Conservation (phyloP, 2,329 filamentous ascomycete genomes). For the Domatiomyces catenatus region DNA sequence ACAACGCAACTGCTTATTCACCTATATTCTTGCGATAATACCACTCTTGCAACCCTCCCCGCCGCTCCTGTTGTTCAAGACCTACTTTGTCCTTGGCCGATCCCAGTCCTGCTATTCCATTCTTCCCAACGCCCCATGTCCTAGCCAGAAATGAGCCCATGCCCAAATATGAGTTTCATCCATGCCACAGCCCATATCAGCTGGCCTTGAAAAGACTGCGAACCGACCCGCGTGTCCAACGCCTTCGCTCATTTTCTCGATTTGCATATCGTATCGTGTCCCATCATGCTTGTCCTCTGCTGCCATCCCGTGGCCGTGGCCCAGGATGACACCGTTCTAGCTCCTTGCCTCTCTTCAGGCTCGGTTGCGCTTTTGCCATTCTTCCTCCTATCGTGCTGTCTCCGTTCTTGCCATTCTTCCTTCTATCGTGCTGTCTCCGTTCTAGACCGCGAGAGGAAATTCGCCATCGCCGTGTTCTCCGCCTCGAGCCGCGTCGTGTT, state of each 20-base stretch:
- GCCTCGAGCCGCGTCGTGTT: slow-evolving; percentile 5
- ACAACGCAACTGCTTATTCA: too few relatives aligned
- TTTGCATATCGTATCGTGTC: not conserved
- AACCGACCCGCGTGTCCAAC: not conserved
- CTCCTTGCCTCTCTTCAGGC: not conserved
- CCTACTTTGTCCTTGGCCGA: not conserved
- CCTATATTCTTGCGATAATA: not conserved
- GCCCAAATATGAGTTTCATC: not conserved
- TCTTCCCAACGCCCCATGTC: not conserved
- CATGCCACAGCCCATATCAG: not conserved
- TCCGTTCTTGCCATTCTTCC: slow-evolving; percentile 11
- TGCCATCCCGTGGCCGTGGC: not conserved
- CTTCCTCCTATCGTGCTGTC: slow-evolving; percentile 7
- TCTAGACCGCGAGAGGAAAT: slow-evolving; percentile 7
- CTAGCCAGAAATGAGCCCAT: not conserved
- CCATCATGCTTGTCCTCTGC: not conserved
- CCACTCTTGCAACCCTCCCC: not conserved
- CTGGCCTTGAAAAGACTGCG: not conserved
- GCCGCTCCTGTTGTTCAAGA: not conserved
- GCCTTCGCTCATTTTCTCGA: not conserved
- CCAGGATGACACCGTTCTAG: too few relatives aligned
- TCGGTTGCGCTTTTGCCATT: not conserved
- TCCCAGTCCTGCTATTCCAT: not conserved
- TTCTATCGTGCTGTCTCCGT: slow-evolving; percentile 11
- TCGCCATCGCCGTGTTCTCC: slow-evolving; percentile 4